Base-by-base conservation (phyloP, 2,329 filamentous ascomycete species). In the Aspergillus viridinutans region DNA sequence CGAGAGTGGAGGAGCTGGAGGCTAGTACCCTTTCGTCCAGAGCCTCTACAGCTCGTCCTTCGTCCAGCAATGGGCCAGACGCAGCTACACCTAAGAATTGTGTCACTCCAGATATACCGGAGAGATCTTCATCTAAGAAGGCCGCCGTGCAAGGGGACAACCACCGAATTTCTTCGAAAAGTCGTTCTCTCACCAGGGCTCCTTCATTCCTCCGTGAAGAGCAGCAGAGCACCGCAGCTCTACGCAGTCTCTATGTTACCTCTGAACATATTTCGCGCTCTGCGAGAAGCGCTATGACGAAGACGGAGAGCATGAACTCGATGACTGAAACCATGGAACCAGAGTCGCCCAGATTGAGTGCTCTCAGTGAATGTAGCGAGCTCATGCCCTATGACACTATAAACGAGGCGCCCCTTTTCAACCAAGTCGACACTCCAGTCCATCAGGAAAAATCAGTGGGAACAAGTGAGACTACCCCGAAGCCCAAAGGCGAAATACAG, bases 321-420 rank as follows among this genome's bases (percentile, higher is more conserved):
- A 69, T 70, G 59, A 67, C 63, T 38, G 70, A 74, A n/a, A 63
- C 59, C 1, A 53, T 61, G 5, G 71, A 74, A n/a, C 67, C 70
- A 0, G 68, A 65, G 32, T 78, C 75, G 7, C 76, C 76, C 2
- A 67, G 76, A 50, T 64, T 78, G 8, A 78, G 76, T 56, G 70
- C 74, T 21, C 65, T 78, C 1, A 78, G 76, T 50, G 76, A 78
- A 62, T 77, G 76, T 61, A 78, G 75, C 53, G 75, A 78, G 57
- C 61, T 77, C 17, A 68, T 70, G 43, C 66, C 71, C 1, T 64
- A 68, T 12, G 72, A 71, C n/a, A 64, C 64, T 17, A 58, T 6
- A 63, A 60, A 7, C 56, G 52, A 38, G 61, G 53, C 50, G 55
- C 63, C 25, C 62, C 20, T 60, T 2, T 65, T 63, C 45, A 69